Evolutionary conservation across 306 rosid genomes (phyloP).

Genomic region (Albizia julibrissin): DNA sequence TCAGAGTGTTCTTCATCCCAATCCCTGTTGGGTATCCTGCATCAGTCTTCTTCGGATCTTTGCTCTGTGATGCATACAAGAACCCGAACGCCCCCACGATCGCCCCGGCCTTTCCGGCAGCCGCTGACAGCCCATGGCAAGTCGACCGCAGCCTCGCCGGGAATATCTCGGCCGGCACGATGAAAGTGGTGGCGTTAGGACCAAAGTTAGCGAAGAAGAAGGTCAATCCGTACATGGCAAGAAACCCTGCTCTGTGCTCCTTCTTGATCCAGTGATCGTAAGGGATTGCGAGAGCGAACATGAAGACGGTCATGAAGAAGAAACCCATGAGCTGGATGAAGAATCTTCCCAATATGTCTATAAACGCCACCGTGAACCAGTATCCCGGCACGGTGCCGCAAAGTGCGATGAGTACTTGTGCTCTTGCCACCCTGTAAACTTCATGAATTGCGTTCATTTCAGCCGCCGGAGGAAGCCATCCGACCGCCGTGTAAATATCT

Average conservation of each 20-base stretch:
- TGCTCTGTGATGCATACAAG: constrained; percentile 48
- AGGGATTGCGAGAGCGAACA: constrained; percentile 33
- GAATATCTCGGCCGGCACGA: constrained; percentile 33
- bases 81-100: constrained; percentile 54
- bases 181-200: constrained; percentile 48
- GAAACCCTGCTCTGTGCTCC: constrained; percentile 30
- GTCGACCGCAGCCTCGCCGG: constrained; percentile 47
- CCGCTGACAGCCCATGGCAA: constrained; percentile 49
- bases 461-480: constrained; percentile 44
- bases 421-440: constrained; percentile 47
- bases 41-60: constrained; percentile 35
- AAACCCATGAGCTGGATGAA: constrained; percentile 47
- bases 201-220: constrained; percentile 64
- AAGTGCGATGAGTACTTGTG: constrained; percentile 48
- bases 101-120: constrained; percentile 45
- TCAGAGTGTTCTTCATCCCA: constrained; percentile 48
- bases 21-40: constrained; percentile 47
- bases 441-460: constrained; percentile 50
- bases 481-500: constrained; percentile 48
- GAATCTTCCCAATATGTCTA: constrained; percentile 45
- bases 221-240: constrained; percentile 42
- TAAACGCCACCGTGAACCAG: constrained; percentile 51
- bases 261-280: constrained; percentile 40
- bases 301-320: constrained; percentile 47
- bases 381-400: constrained; percentile 56